Conservation (phyloP, 352 stramenopile species). For the Phytophthora citricola region DNA sequence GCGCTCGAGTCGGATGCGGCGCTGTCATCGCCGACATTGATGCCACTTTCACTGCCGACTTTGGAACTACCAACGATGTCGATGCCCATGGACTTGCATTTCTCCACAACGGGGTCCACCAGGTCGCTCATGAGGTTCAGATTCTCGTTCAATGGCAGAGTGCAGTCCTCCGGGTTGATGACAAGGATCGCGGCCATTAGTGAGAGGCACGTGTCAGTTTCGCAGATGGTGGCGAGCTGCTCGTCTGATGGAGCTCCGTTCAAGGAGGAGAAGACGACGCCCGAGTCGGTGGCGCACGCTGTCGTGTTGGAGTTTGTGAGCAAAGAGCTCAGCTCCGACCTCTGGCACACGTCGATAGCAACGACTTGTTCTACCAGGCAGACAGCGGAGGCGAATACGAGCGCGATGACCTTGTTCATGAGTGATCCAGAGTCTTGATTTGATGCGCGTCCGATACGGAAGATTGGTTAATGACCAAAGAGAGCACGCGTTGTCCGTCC, state of each 20-base stretch:
- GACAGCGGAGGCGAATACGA: conserved; percentile 9
- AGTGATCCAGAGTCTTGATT: not conserved
- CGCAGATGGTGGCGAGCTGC: conserved; percentile 40
- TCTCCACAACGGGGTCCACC: conserved; percentile 45
- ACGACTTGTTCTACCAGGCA: not conserved
- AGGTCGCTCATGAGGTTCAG: conserved; percentile 52
- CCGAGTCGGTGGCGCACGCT: conserved; percentile 33
- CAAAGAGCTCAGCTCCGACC: conserved; percentile 35
- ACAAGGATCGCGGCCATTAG: conserved; percentile 46
- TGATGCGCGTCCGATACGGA: conserved; percentile 9
- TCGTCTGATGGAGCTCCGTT: conserved; percentile 30
- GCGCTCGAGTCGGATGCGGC: conserved; percentile 17
- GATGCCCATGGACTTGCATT: conserved; percentile 43
- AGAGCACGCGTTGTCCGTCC: not conserved
- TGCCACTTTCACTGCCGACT: conserved; percentile 27
- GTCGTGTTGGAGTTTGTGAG: conserved; percentile 43
- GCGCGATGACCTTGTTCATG: conserved; percentile 18
- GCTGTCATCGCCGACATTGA: conserved; percentile 31
- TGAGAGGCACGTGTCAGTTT: conserved; percentile 31
- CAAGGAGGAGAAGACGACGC: conserved; percentile 30
- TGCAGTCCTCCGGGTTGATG: conserved; percentile 46
- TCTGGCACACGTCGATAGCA: conserved; percentile 28
- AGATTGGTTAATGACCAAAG: conserved; percentile 16
- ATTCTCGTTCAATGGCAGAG: conserved; percentile 37
- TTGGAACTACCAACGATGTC: conserved; percentile 29